Evolutionary conservation across 495 filamentous ascomycete species (phyloP).

Genomic region (Daldinia concentrica): DNA sequence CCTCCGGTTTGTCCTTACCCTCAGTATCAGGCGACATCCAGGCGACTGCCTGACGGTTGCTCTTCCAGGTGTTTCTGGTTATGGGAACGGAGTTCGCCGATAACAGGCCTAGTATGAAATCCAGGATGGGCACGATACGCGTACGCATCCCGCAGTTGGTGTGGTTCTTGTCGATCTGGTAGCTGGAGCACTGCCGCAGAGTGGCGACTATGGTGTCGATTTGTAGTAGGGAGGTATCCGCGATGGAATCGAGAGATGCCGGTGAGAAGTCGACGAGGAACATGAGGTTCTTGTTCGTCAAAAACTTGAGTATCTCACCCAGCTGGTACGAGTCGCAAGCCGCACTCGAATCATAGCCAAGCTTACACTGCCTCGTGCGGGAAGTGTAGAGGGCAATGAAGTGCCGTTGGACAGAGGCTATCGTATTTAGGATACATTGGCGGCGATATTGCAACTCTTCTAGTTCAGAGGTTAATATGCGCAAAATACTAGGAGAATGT

Average conservation of each 20-base stretch:
- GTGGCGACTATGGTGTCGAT: constrained; percentile 49
- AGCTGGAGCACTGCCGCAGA: constrained; percentile 67
- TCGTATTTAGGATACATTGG: constrained; percentile 73
- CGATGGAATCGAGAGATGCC: constrained; percentile 43
- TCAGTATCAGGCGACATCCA: constrained; percentile 44
- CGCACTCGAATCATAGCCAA: constrained; percentile 76
- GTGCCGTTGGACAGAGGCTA: constrained; percentile 78
- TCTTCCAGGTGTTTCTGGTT: constrained; percentile 56
- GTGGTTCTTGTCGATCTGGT: constrained; percentile 83
- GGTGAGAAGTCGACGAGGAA: constrained; percentile 59
- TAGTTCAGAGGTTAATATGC: constrained; percentile 47
- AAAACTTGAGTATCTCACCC: constrained; percentile 85
- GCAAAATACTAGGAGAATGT: not conserved
- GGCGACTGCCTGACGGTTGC: constrained; percentile 42
- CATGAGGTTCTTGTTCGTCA: constrained; percentile 63
- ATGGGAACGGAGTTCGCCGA: constrained; percentile 57
- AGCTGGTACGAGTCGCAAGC: constrained; percentile 88
- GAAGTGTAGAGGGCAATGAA: constrained; percentile 76
- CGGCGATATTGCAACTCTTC: constrained; percentile 78
- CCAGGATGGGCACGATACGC: constrained; percentile 71
- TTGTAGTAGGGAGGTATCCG: constrained; percentile 47
- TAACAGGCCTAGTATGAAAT: constrained; percentile 67
- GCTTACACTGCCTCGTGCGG: constrained; percentile 71
- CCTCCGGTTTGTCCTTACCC: constrained; percentile 15
- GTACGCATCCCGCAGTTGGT: constrained; percentile 78